phyloP scores from a whole-genome alignment of 768 basidiomycete species.

The Kwoniella europaea region DNA sequence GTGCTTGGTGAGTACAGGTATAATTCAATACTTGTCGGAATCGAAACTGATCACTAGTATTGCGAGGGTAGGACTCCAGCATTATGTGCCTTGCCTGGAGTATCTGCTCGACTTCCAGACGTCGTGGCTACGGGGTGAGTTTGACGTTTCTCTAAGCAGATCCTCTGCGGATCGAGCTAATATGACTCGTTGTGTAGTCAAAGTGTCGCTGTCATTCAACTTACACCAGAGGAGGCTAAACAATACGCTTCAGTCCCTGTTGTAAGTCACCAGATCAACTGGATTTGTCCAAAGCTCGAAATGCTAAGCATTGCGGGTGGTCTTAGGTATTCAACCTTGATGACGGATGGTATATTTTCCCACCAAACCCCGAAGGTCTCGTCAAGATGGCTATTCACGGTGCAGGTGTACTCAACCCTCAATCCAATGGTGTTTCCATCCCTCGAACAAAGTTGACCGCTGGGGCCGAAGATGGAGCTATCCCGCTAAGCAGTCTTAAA shows the following conservation, averaged over 20 bases:
- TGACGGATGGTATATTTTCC: slow-evolving; percentile 81
- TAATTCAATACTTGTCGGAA: too few relatives aligned
- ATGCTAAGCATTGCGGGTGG: not conserved
- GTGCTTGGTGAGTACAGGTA: slow-evolving; percentile 43
- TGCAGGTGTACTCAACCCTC: slow-evolving; percentile 68
- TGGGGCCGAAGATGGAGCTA: slow-evolving; percentile 64
- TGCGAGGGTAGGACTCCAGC: slow-evolving; percentile 75
- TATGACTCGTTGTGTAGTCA: slow-evolving; percentile 64
- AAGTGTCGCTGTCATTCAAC: slow-evolving; percentile 74
- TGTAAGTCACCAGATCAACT: slow-evolving; percentile 32
- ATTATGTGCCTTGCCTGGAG: slow-evolving; percentile 67
- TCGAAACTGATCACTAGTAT: slow-evolving; percentile 4
- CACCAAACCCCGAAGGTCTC: slow-evolving; percentile 59
- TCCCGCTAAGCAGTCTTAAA: slow-evolving; percentile 67
- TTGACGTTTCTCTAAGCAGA: not conserved
- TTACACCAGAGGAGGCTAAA: slow-evolving; percentile 72
- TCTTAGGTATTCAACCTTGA: slow-evolving; percentile 71
- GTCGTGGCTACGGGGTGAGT: slow-evolving; percentile 82
- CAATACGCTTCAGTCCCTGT: slow-evolving; percentile 64
- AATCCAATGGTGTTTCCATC: slow-evolving; percentile 66
- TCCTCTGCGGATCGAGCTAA: not conserved
- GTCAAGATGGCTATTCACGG: slow-evolving; percentile 80
- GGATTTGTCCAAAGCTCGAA: not conserved
- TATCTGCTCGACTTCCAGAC: slow-evolving; percentile 59
- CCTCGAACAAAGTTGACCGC: slow-evolving; percentile 76